These are phyloP conservation scores for Sarocladium kiliense DNA, from an alignment of 2,329 filamentous ascomycete species.

Conservation along the genomic window DNA sequence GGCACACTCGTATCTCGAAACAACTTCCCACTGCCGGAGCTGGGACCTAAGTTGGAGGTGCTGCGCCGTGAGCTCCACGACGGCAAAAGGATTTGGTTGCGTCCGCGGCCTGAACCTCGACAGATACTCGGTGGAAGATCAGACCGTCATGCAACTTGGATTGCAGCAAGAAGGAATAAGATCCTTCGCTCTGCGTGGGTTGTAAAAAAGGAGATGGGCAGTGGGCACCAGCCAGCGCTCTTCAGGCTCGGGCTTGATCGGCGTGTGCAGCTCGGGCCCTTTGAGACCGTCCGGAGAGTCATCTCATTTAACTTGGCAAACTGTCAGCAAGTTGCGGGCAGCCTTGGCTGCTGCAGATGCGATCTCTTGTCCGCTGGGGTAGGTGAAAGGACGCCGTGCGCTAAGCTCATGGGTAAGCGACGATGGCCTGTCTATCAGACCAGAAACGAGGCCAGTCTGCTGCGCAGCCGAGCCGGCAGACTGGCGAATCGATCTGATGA, in stretches of 20 bases:
- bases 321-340: background rate
- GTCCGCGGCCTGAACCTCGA: constrained; percentile 58
- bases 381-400: background rate
- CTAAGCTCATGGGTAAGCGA: background rate
- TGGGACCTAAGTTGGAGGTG: constrained; percentile 46
- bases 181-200: no score
- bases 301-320: background rate
- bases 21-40: constrained; percentile 55
- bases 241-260: no score
- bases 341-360: background rate
- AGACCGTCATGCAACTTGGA: constrained; percentile 59
- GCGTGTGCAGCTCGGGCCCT: no score
- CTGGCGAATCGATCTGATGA: background rate
- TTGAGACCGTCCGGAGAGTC: no score
- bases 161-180: no score
- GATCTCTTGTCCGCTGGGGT: background rate
- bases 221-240: no score
- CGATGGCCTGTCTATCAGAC: background rate
- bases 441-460: background rate
- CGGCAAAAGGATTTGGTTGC: constrained; percentile 59
- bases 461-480: background rate
- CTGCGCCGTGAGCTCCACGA: constrained; percentile 52
- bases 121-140: constrained; percentile 54
- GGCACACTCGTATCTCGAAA: constrained; percentile 48
- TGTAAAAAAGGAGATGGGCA: no score